These are phyloP conservation scores for Trichoderma simmonsii DNA, from an alignment of 2,329 filamentous ascomycete species.

Conservation along the genomic window DNA sequence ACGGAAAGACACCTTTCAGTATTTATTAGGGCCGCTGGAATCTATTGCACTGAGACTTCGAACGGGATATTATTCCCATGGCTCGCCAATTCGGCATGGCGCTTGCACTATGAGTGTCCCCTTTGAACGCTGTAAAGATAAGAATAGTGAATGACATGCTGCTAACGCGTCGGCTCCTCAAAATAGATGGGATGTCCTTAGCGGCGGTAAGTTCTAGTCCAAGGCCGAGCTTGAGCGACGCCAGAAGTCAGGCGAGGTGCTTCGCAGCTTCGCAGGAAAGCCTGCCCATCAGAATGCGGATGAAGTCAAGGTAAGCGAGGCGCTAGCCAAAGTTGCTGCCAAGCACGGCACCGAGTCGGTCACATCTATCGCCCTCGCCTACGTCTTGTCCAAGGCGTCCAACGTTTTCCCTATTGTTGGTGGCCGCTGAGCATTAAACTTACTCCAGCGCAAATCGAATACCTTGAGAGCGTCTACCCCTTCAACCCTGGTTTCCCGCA, in stretches of 20 bases:
- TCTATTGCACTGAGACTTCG: slow-evolving; percentile 27
- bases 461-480: slow-evolving; percentile 49
- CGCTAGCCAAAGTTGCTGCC: slow-evolving; percentile 15
- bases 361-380: slow-evolving; percentile 49
- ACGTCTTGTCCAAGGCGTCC: slow-evolving; percentile 57
- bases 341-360: slow-evolving; percentile 12
- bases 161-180: too few relatives aligned
- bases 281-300: neutral
- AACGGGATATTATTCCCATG: slow-evolving; percentile 35
- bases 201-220: slow-evolving; percentile 33
- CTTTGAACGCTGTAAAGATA: too few relatives aligned
- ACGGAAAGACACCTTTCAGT: slow-evolving; percentile 27
- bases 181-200: slow-evolving; percentile 26
- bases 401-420: slow-evolving; percentile 62
- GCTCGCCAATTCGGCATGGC: slow-evolving; percentile 36
- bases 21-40: slow-evolving; percentile 33
- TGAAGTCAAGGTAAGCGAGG: slow-evolving; percentile 23
- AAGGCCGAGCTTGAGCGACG: neutral
- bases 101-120: slow-evolving; percentile 42
- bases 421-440: slow-evolving; percentile 50
- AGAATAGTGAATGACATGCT: too few relatives aligned
- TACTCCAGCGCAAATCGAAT: slow-evolving; percentile 50
- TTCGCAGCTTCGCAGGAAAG: neutral
- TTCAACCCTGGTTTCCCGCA: slow-evolving; percentile 50
- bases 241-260: neutral